A percentile compares a stretch with the other conserved stretches of the same genome.
These are phyloP conservation scores for Paecilomyces variotii DNA, from an alignment of 2,329 filamentous ascomycete species.

Conservation along the genomic window DNA sequence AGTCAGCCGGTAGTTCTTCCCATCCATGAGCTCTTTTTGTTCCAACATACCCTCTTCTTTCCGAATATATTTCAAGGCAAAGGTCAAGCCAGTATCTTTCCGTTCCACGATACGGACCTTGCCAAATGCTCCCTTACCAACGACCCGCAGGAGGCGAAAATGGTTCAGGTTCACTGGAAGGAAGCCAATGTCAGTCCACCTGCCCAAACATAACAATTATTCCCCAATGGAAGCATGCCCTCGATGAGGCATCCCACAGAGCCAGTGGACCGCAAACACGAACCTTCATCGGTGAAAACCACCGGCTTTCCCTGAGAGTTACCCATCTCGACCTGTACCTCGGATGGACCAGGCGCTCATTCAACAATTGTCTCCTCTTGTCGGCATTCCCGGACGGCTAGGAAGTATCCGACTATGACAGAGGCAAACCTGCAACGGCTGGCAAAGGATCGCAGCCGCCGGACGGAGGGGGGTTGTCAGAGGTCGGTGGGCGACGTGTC, in stretches of 20 bases:
- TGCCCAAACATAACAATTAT: conserved; percentile 10
- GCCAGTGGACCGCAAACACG: conserved; percentile 22
- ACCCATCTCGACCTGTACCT: conserved; percentile 56
- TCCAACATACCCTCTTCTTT: conserved; percentile 81
- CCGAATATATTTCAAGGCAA: conserved; percentile 95
- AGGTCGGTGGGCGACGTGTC: not conserved
- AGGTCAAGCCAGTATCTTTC: conserved; percentile 88
- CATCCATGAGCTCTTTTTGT: not conserved
- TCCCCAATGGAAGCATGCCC: conserved; percentile 6
- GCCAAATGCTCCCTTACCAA: conserved; percentile 95
- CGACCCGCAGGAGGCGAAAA: conserved; percentile 88
- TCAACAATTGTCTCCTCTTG: not conserved
- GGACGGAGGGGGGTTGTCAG: not conserved
- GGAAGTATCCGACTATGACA: not conserved
- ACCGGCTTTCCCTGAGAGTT: conserved; percentile 92
- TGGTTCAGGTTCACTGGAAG: conserved; percentile 85
- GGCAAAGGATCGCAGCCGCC: not conserved
- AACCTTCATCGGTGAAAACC: conserved; percentile 88
- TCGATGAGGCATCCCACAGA: conserved; percentile 1
- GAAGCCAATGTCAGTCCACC: conserved; percentile 12
- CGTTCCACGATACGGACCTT: conserved; percentile 98
- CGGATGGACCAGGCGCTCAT: not conserved
- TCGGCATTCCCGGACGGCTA: not conserved
- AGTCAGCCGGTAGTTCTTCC: conserved; percentile 8
- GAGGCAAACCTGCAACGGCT: not conserved